A percentile compares a stretch with the other conserved stretches of the same genome.
These are phyloP conservation scores for Trametes meyenii DNA, from an alignment of 768 basidiomycete species.

Conservation along the genomic window DNA sequence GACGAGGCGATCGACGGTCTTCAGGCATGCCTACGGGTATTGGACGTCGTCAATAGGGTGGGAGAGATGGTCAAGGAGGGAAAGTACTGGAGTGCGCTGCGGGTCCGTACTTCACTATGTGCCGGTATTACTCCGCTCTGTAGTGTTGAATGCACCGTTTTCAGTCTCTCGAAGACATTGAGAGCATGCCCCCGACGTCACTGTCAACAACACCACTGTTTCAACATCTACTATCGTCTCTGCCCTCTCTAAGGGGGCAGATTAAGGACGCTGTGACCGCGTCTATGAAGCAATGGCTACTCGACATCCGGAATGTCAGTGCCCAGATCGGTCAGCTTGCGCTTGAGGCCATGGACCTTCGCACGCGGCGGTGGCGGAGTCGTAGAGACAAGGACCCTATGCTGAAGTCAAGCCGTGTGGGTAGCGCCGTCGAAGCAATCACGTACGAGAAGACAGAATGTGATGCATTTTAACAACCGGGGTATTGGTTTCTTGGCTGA, in stretches of 20 bases:
- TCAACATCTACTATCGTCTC: constrained; percentile 85
- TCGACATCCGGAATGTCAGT: constrained; percentile 90
- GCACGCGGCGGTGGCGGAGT: constrained; percentile 80
- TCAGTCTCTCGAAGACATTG: constrained; percentile 94
- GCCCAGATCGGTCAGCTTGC: constrained; percentile 85
- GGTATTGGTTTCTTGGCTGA: neutral
- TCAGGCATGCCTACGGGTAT: constrained; percentile 87
- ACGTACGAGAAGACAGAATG: constrained; percentile 95
- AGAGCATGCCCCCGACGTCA: constrained; percentile 84
- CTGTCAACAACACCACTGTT: constrained; percentile 93
- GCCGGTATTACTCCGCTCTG: constrained; percentile 16
- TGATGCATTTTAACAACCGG: constrained; percentile 44
- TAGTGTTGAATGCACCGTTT: constrained; percentile 33
- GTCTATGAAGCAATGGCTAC: constrained; percentile 94
- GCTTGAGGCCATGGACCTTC: constrained; percentile 85
- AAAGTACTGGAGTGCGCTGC: constrained; percentile 95
- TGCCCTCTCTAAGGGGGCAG: constrained; percentile 86
- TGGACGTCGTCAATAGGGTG: constrained; percentile 92
- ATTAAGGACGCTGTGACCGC: constrained; percentile 94
- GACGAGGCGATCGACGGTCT: constrained; percentile 97
- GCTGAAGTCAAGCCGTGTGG: constrained; percentile 74
- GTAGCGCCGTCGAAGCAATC: constrained; percentile 90
- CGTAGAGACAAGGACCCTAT: constrained; percentile 85
- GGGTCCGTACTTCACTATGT: constrained; percentile 60
- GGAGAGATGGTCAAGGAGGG: constrained; percentile 91